These are phyloP conservation scores for Penicillium steckii DNA, from an alignment of 495 filamentous ascomycete species.

Conservation along the genomic window DNA sequence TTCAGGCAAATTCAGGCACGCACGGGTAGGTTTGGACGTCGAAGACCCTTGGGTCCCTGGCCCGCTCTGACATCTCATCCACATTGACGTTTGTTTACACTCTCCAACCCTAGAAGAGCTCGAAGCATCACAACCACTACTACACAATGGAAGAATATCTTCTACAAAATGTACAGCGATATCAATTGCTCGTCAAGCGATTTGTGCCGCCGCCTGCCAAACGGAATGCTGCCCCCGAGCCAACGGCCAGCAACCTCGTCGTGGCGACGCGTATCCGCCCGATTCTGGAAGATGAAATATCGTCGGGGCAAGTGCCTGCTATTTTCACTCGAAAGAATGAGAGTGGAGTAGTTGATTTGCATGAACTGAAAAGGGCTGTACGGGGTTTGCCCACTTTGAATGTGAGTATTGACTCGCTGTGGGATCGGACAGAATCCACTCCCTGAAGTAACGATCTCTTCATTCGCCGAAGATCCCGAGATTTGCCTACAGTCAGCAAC, in stretches of 20 bases:
- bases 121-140: too few relatives aligned
- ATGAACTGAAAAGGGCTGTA: constrained; percentile 10
- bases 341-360: constrained; percentile 12
- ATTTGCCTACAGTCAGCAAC: not conserved
- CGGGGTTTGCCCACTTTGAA: constrained; percentile 12
- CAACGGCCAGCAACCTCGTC: not conserved
- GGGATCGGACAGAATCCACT: not conserved
- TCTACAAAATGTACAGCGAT: not conserved
- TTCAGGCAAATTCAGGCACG: too few relatives aligned
- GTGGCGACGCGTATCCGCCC: constrained; percentile 12
- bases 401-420: constrained; percentile 3
- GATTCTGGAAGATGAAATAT: constrained; percentile 6
- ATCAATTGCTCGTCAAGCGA: not conserved
- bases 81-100: too few relatives aligned
- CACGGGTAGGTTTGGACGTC: too few relatives aligned
- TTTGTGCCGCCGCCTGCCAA: not conserved
- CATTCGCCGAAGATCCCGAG: not conserved
- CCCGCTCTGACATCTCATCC: too few relatives aligned
- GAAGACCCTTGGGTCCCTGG: too few relatives aligned
- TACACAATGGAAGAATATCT: constrained; percentile 4
- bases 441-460: not conserved
- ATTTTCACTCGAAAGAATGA: constrained; percentile 1
- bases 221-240: not conserved
- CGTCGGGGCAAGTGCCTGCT: constrained; percentile 8
- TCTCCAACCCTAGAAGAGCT: too few relatives aligned